Evolutionary conservation across 2,329 filamentous ascomycete genomes (phyloP).

Genomic region (Aspergillus brunneoviolaceus): DNA sequence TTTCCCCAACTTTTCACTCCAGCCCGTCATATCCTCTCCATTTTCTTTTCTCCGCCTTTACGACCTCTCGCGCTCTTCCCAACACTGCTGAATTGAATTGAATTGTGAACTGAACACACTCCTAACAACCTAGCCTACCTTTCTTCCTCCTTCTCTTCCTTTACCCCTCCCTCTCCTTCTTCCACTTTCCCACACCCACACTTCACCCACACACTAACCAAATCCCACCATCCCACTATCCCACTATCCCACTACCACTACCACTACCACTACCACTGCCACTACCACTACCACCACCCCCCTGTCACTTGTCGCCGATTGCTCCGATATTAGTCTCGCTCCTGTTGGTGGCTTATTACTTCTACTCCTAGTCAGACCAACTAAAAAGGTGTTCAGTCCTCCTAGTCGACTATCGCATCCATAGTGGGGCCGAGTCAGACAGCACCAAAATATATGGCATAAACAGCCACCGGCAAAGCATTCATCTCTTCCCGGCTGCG

Average conservation of each 20-base stretch:
- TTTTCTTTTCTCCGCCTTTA: constrained; percentile 24
- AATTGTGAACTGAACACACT: constrained; percentile 2
- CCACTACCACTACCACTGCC: background rate
- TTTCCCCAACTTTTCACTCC: constrained; percentile 17
- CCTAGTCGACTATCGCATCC: background rate
- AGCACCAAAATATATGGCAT: constrained; percentile 10
- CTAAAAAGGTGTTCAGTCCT: background rate
- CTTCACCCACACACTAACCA: background rate
- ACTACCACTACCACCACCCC: background rate
- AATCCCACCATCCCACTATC: background rate
- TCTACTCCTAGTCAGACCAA: background rate
- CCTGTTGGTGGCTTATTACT: background rate
- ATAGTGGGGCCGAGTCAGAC: constrained; percentile 8
- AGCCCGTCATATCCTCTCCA: constrained; percentile 7
- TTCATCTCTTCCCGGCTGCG: constrained; percentile 23
- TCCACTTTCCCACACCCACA: background rate
- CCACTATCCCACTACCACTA: background rate
- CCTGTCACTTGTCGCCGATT: background rate
- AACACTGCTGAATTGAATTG: constrained; percentile 4
- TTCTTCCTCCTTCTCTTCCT: no score
- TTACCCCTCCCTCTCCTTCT: background rate
- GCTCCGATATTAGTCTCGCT: background rate
- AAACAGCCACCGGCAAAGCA: constrained; percentile 29
- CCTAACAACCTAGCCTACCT: no score
- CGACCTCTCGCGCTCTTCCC: constrained; percentile 1